phyloP scores from a whole-genome alignment of 345 rosid genomes.

The Raphanus sativus region DNA sequence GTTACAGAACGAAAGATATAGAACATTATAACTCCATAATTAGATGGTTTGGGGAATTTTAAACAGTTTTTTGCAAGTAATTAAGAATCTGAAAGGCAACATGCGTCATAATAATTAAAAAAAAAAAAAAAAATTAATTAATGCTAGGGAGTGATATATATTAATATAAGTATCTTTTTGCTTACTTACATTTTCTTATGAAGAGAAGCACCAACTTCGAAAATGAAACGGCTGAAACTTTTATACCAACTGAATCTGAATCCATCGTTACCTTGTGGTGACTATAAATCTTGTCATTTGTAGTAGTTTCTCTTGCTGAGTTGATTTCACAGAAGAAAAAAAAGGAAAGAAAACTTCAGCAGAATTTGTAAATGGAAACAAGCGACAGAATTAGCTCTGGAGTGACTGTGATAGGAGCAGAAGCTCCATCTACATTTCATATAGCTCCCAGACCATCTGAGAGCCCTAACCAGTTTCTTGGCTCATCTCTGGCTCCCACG shows the following conservation, averaged over 20 bases:
- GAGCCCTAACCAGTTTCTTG: conserved; percentile 43
- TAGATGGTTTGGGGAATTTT: neutral
- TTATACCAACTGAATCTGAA: neutral
- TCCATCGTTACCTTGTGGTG: neutral
- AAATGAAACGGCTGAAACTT: neutral
- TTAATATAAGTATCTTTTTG: neutral
- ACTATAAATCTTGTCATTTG: neutral
- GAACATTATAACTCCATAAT: neutral
- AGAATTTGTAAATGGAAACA: conserved; percentile 45
- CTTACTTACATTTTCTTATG: neutral
- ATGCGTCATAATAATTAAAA: too few relatives aligned
- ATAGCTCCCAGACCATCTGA: conserved; percentile 60
- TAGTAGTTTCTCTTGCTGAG: conserved; percentile 9
- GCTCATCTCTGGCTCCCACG: conserved; percentile 38
- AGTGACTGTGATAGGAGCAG: conserved; percentile 73
- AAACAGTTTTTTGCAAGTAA: neutral
- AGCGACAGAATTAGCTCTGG: conserved; percentile 60
- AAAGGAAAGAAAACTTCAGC: neutral
- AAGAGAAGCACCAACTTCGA: neutral
- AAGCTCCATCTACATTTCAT: conserved; percentile 71
- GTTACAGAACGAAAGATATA: neutral
- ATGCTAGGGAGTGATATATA: neutral
- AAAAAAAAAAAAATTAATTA: too few relatives aligned
- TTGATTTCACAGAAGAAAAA: neutral
- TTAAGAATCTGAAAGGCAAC: too few relatives aligned